phyloP scores from a whole-genome alignment of 176 grass and related monocot species.

The Melocanna baccifera region DNA sequence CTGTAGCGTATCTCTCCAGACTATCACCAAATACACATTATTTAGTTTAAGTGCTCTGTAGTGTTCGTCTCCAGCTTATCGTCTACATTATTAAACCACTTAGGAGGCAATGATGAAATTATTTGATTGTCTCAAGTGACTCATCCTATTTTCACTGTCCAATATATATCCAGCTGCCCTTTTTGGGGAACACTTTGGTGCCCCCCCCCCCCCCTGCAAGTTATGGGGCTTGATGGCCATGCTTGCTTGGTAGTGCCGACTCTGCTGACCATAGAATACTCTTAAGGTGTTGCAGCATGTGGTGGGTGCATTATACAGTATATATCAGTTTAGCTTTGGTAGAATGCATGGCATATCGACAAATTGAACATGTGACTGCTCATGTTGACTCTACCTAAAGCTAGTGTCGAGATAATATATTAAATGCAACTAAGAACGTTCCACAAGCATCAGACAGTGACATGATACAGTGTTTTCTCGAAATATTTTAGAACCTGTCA shows the following conservation, averaged over 20 bases:
- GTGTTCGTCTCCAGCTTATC: not conserved
- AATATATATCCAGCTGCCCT: not conserved
- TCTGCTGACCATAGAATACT: not conserved
- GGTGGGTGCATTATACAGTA: not conserved
- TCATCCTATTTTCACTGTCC: not conserved
- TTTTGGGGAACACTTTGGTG: not conserved
- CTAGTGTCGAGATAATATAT: too few species aligned
- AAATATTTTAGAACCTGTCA: not conserved
- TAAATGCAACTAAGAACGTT: not conserved
- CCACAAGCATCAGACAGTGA: not conserved
- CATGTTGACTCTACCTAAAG: too few species aligned
- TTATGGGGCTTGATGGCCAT: not conserved
- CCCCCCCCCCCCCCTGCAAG: not conserved
- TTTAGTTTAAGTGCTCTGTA: not conserved
- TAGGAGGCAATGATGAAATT: not conserved
- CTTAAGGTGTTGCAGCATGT: not conserved
- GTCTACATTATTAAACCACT: not conserved
- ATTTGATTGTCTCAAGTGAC: not conserved
- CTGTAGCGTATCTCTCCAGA: not conserved
- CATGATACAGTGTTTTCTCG: not conserved
- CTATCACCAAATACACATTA: not conserved
- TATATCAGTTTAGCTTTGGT: not conserved
- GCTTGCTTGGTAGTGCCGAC: not conserved
- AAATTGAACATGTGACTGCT: too few species aligned
- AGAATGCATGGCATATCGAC: not conserved